These are phyloP conservation scores for Candida quercuum DNA, from an alignment of 805 yeast genomes.

Conservation along the genomic window DNA sequence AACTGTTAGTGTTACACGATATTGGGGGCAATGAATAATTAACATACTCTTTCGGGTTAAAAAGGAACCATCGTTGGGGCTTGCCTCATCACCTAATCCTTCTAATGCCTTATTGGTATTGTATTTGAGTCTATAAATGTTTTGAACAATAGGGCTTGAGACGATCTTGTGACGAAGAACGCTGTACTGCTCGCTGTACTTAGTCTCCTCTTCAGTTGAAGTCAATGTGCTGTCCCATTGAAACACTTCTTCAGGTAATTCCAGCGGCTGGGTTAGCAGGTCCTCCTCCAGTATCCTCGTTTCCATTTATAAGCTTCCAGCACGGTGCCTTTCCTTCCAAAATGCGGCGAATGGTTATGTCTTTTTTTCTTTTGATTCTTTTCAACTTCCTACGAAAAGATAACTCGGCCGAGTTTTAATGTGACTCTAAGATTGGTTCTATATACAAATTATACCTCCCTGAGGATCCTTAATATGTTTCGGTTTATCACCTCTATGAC, in stretches of 20 bases:
- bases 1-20: constrained; percentile 24
- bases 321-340: not conserved
- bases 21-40: constrained; percentile 12
- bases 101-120: constrained; percentile 13
- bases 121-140: constrained; percentile 27
- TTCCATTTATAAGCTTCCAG: not conserved
- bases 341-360: not conserved
- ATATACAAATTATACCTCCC: not conserved
- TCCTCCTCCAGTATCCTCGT: constrained; percentile 7
- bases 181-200: constrained; percentile 8
- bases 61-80: constrained; percentile 11
- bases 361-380: not conserved
- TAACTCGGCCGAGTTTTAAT: not conserved
- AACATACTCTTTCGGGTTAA: constrained; percentile 21
- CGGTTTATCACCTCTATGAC: not conserved
- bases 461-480: no score
- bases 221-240: constrained; percentile 4
- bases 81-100: constrained; percentile 12
- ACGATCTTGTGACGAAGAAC: constrained; percentile 33
- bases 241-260: constrained; percentile 1
- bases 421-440: no score
- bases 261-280: not conserved
- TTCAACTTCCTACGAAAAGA: no score
- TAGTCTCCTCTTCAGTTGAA: not conserved
- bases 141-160: constrained; percentile 33